Evolutionary conservation across 2,329 filamentous ascomycete genomes (phyloP).

Genomic region (Aspergillus ibericus): DNA sequence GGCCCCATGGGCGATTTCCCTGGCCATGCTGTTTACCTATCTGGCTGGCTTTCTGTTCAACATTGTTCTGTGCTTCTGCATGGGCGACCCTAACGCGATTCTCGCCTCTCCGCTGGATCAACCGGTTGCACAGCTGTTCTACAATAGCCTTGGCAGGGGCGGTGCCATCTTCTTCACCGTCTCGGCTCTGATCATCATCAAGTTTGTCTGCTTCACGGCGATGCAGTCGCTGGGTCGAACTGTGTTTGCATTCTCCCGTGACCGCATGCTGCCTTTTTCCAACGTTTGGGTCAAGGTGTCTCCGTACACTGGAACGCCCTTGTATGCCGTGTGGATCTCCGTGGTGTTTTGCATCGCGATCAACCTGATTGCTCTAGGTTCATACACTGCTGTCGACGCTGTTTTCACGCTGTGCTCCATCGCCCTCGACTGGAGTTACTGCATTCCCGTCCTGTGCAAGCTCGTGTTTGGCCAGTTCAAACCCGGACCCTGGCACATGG

Average conservation of each 20-base stretch:
- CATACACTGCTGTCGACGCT: conserved; percentile 1
- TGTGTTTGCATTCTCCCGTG: not conserved
- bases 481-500: conserved; percentile 6
- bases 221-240: conserved; percentile 3
- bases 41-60: conserved; percentile 4
- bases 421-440: conserved; percentile 3
- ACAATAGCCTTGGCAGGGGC: not conserved
- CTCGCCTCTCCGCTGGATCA: not conserved
- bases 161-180: conserved; percentile 2
- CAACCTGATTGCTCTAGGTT: conserved; percentile 4
- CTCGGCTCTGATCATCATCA: conserved; percentile 1
- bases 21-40: conserved; percentile 5
- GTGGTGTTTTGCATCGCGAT: conserved; percentile 2
- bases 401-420: conserved; percentile 6
- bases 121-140: conserved; percentile 5
- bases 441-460: conserved; percentile 3
- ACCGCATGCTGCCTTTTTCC: conserved; percentile 5
- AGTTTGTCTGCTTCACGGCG: conserved; percentile 2
- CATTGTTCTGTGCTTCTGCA: conserved; percentile 6
- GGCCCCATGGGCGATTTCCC: conserved; percentile 2
- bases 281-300: not conserved
- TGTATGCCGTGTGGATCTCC: conserved; percentile 5
- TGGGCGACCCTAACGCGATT: not conserved
- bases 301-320: not conserved
- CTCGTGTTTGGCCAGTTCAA: conserved; percentile 4